Evolutionary conservation across 805 yeast genomes (phyloP), one percentile per base, ranked within the genome.

Genomic region (Suhomyces vadensis): DNA sequence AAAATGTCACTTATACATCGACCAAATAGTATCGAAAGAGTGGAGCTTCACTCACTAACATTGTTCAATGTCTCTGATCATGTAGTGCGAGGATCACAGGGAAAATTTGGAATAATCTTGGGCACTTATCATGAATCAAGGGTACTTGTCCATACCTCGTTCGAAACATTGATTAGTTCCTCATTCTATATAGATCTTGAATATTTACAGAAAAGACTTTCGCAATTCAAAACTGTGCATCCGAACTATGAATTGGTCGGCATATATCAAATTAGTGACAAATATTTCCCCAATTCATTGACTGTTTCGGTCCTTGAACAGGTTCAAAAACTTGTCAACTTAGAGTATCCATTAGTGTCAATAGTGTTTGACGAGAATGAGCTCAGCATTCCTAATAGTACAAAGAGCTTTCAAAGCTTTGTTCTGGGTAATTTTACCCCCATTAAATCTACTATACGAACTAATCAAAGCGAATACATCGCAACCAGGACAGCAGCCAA

Each of bases 51-150:
- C 35, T 54, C 73, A 1, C 52, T 65, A 23, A 60, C 63, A 4
- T 49, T 69, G 17, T 54, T 67, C 37, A 59, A 61, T 23, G 53
- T 67, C 2, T 54, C 68, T 3, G 72, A 66, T 52, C 64, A 58
- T 26, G 40, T 55, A 3, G 48, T 64, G 8, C 53, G 73, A 31
- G 44, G 50, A 3, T 42, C 50, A 6, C 27, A 41, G 2, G 48
- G 44, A 26, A 40, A 39, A 2, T 51, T 56, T 44, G 75, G 74
- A 0, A 53, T 66, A 3, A 44, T 70, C 16, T 43, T 67, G 11
- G 74, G 74, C 1, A 24, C 37, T 6, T 41, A 20, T 3, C 46
- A 52, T 9, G 50, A 44, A 4, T 21, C 31, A 1, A 37, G 26
- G n/a, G 46, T 58, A 3, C 45, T 49, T 1, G 49, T 62, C 5